Percentiles rank a stretch among this genome's conserved stretches.
Evolutionary conservation across 1,284 basidiomycete genomes (phyloP).

Genomic region (Vanrija pseudolonga): DNA sequence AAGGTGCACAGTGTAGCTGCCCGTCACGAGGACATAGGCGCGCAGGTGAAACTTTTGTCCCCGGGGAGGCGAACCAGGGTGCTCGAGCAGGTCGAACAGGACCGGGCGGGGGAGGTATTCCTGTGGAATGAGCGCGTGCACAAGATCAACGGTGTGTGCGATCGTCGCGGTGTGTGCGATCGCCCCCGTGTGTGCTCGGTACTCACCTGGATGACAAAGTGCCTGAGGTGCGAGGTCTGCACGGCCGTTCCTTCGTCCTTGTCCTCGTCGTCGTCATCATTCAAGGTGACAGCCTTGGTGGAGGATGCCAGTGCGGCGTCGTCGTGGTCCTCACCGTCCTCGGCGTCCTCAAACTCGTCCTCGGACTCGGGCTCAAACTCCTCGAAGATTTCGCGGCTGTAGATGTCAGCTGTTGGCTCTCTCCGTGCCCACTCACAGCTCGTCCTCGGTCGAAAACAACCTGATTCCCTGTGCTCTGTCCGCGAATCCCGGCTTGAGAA

Average conservation of each 20-base stretch:
- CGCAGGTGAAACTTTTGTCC: constrained; percentile 75
- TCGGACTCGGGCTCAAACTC: constrained; percentile 67
- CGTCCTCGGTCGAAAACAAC: constrained; percentile 75
- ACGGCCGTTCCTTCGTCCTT: constrained; percentile 58
- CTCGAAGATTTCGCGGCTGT: constrained; percentile 66
- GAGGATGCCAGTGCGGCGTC: constrained; percentile 17
- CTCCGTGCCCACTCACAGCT: constrained; percentile 51
- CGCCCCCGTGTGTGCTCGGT: too few relatives aligned
- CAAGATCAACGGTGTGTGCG: constrained; percentile 9
- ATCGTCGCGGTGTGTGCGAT: too few relatives aligned
- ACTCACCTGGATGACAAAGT: constrained; percentile 91
- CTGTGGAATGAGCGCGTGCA: constrained; percentile 49
- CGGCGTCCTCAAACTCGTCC: constrained; percentile 51
- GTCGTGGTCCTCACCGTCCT: constrained; percentile 35
- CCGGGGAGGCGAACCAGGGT: background rate
- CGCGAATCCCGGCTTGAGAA: constrained; percentile 95
- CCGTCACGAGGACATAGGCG: constrained; percentile 82
- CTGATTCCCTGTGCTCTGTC: constrained; percentile 94
- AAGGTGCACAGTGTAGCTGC: constrained; percentile 73
- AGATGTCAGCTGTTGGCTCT: background rate
- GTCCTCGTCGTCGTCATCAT: constrained; percentile 53
- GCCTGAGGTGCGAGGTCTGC: constrained; percentile 78
- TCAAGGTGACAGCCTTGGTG: constrained; percentile 26
- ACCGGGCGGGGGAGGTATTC: constrained; percentile 77
- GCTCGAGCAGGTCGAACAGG: constrained; percentile 62